phyloP scores from a whole-genome alignment of 495 filamentous ascomycete genomes.

The Xylaria scruposa region DNA sequence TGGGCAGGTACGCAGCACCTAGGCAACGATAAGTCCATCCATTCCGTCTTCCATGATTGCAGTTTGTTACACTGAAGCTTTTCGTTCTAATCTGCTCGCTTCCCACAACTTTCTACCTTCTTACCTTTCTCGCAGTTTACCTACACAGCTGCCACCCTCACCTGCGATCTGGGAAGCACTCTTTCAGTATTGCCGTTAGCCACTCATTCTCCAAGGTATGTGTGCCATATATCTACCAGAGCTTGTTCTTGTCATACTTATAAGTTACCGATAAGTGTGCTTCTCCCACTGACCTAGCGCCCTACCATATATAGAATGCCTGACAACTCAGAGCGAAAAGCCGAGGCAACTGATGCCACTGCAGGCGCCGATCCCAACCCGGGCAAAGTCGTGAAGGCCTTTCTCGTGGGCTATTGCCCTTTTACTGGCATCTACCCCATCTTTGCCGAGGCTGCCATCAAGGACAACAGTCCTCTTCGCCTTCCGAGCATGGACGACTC shows the following conservation, averaged over 20 bases:
- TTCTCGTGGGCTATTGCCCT: not conserved
- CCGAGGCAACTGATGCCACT: not conserved
- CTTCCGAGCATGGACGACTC: no score
- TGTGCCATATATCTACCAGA: not conserved
- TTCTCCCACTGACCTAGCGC: not conserved
- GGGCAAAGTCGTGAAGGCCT: slow-evolving; percentile 1
- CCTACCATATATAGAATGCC: not conserved
- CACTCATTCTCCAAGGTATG: not conserved
- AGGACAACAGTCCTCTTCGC: not conserved
- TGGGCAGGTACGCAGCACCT: not conserved
- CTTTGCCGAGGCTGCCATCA: slow-evolving; percentile 4
- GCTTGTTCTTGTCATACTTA: not conserved
- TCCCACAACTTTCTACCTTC: not conserved
- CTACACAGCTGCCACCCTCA: not conserved
- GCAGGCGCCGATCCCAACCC: not conserved
- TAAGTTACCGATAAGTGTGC: not conserved
- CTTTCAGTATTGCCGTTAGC: not conserved
- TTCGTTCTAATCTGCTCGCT: not conserved
- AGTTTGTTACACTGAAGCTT: not conserved
- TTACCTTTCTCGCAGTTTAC: not conserved
- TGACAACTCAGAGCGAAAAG: not conserved
- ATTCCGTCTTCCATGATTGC: not conserved
- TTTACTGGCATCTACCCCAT: not conserved
- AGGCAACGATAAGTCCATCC: not conserved
- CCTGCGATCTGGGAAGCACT: not conserved